These are phyloP conservation scores for Tranzscheliella williamsii DNA, from an alignment of 1,284 basidiomycete species.

Conservation along the genomic window DNA sequence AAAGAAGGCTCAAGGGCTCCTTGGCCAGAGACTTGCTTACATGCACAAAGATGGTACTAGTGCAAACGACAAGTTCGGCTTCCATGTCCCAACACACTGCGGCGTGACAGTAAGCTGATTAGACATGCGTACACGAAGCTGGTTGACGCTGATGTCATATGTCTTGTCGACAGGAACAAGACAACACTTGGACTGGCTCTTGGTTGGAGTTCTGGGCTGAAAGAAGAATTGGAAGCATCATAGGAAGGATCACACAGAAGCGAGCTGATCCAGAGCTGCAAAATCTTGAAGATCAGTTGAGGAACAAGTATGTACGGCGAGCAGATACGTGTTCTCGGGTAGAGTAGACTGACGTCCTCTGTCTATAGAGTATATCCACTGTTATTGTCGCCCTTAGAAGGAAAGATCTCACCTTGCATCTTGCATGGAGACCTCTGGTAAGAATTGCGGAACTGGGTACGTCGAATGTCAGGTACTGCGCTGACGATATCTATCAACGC, in stretches of 20 bases:
- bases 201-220: constrained; percentile 32
- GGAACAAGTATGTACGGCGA: constrained; percentile 9
- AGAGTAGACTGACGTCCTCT: background rate
- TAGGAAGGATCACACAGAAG: constrained; percentile 8
- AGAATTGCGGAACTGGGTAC: background rate
- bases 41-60: constrained; percentile 21
- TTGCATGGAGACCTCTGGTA: constrained; percentile 37
- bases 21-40: constrained; percentile 13
- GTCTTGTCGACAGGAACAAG: constrained; percentile 6
- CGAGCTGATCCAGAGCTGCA: constrained; percentile 14
- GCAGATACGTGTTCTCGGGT: background rate
- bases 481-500: too few species aligned
- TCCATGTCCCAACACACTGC: constrained; percentile 22
- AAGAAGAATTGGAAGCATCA: constrained; percentile 24
- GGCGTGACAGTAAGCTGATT: constrained; percentile 22
- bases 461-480: too few species aligned
- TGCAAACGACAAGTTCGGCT: constrained; percentile 18
- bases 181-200: constrained; percentile 30
- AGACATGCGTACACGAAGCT: too few species aligned
- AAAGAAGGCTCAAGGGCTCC: constrained; percentile 5
- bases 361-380: constrained; percentile 18
- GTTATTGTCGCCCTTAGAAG: constrained; percentile 21
- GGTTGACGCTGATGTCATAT: background rate
- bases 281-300: constrained; percentile 20
- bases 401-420: constrained; percentile 25